Base-by-base conservation (phyloP, 1,139 yeast species). In the Candida frijolesensis region DNA sequence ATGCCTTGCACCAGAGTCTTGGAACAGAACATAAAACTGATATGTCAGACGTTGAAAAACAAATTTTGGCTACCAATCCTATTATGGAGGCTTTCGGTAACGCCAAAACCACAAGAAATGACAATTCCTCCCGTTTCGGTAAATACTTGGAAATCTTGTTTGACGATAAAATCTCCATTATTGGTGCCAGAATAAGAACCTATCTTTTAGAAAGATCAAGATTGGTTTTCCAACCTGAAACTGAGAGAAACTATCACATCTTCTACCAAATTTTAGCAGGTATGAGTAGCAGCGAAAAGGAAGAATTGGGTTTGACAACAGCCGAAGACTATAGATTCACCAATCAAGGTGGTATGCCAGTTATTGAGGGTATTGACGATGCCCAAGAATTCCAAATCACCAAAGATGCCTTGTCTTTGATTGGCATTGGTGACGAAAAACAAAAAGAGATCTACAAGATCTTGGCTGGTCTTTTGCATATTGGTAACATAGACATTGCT, bases 71-170 rank as follows among this genome's bases (percentile, higher is more conserved):
- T 15, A 94, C 99, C 0, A 94, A 94, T 66, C 99, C 99, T 5
- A 94, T 94, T 60, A 91, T 94, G 95, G 99, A 94, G 72, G 96
- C 98, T 1, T 94, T 94, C 68, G 99, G 99, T 78, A 94, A 94
- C 67, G 98, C 99, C 12, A 94, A 94, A 68, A 94, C 99, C 3
- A 91, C 96, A 2, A 84, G 99, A 74, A 94, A 94, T 66, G 98
- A 94, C 70, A 94, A 94, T 70, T 94, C 98, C 39, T 92, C 98
- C 16, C 85, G 99, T 67, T 94, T 94, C 66, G 99, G 99, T 65
- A 94, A 94, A 69, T 94, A 94, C 66, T 78, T 94, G 63, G 98
- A 94, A 70, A 94, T 94, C 59, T 75, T 90, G 59, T 94, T 94
- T 65, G 87, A 91, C 68, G 70, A 79, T 37, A 66, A 80, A 30